Evolutionary conservation across 2,329 filamentous ascomycete genomes (phyloP), one percentile per base, ranked within the genome.

Genomic region (Penicillium brevicompactum): DNA sequence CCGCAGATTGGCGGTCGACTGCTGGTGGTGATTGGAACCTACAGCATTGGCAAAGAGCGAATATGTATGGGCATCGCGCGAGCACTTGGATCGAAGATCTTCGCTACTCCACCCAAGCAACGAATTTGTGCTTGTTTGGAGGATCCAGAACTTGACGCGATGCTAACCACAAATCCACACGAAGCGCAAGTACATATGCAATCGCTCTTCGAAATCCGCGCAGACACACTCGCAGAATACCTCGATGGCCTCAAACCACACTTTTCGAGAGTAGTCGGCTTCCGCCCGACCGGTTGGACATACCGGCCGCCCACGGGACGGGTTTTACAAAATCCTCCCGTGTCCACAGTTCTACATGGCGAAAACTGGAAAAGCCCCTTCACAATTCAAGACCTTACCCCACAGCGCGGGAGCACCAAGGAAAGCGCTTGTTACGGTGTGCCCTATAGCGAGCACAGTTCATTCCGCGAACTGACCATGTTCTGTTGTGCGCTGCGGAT

Each of bases 111-210:
- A 0, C 81, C 83, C 50, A 99, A 99, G 76, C 89, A 91, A 70
- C 86, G 87, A 59, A 91, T 97, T 24, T 92, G 91, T 74, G 82
- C 84, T 21, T 91, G 91, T 61, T 83, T 99, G 0, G 92, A 92
- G 69, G 93, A 97, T 69, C 82, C 88, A 0, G 92, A 96, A 68
- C 82, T 99, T 4, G 80, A 87, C 24, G 82, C 84, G 0, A 83
- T 91, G 4, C 83, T 99, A 66, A 99, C 94, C 0, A 81, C 82
- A 7, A 80, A 97, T 69, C 92, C 94, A 0, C 78, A 83, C 21
- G 90, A 91, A 65, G 94, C 94, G 0, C 93, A 97, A 73, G 92
- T 99, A 0, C 94, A 99, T 75, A 97, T 99, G 92, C 95, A 96
- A 65, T 92, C 90, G 66, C 81, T 99, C 9, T 94, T 94, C 81